These are phyloP conservation scores for Sodiomyces alkalinus DNA, from an alignment of 2,329 filamentous ascomycete species.

Conservation along the genomic window DNA sequence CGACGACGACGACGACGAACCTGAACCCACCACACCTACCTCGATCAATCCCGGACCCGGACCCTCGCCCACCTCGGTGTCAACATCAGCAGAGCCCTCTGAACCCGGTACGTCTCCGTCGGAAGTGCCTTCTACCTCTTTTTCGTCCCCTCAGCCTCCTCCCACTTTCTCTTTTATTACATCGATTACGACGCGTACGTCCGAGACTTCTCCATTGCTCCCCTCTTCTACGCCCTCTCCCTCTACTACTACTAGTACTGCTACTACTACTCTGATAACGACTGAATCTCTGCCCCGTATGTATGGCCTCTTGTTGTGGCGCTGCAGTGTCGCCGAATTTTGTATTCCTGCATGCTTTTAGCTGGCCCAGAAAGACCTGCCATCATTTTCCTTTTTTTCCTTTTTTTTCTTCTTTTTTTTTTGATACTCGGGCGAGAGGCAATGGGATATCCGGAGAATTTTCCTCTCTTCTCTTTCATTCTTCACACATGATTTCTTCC, in stretches of 20 bases:
- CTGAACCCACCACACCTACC: background rate
- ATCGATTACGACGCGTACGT: constrained; percentile 8
- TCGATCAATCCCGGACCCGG: constrained; percentile 2
- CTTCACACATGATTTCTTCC: no score
- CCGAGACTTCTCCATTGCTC: constrained; percentile 9
- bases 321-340: no score
- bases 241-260: constrained; percentile 5
- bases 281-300: no score
- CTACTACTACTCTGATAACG: no score
- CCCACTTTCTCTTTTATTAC: constrained; percentile 8
- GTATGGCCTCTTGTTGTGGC: no score
- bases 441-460: no score
- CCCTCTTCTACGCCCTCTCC: constrained; percentile 8
- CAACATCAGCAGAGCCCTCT: constrained; percentile 13
- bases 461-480: no score
- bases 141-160: constrained; percentile 4
- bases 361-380: no score
- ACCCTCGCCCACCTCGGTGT: constrained; percentile 11
- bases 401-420: no score
- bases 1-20: constrained; percentile 4
- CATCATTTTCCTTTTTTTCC: no score
- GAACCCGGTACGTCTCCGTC: constrained; percentile 12
- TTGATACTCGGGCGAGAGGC: no score
- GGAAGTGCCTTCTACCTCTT: constrained; percentile 11
- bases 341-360: no score